Base-by-base conservation (phyloP, 805 yeast genomes). In the Lachancea sp. region DNA sequence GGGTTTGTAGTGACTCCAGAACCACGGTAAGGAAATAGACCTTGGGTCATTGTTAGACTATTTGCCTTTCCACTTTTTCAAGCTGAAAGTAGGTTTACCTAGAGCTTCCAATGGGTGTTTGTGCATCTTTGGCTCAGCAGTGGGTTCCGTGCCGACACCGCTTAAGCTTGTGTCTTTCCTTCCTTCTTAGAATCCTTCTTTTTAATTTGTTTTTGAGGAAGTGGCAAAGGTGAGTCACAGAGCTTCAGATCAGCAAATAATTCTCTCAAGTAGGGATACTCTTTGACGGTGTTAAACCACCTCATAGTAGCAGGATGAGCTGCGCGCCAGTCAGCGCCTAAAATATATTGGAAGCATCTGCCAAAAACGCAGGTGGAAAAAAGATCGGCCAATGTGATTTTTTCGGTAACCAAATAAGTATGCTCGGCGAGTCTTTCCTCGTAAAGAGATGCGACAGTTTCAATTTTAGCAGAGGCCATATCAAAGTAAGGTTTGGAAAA, bases 41-140 rank as follows among this genome's bases (percentile, higher is more conserved):
- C 97, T 85, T 64, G 97, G 90, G 60, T 92, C 97, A 72, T 87
- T 90, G 77, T 90, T 92, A 50, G 97, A 88, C 82, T 92, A 90
- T 52, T 71, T 70, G 74, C 96, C 83, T 80, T 92, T 92, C 94
- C 96, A 89, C 69, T 86, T 92, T 63, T 90, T 97, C 49, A 90
- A 58, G 55, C 80, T 70, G 54, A 73, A 70, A 47, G 81, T 58
- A 46, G 86, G 65, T 63, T 77, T 82, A 57, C 92, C 94, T 50
- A 90, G 78, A 45, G 73, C 70, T 65, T 78, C 94, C 65, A 89
- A 78, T 61, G 97, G 97, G 72, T 90, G 97, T 69, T 83, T 83
- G 53, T 88, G 76, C 72, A 84, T 85, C 74, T 83, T 83, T 55
- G 70, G 75, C 59, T 69, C 74, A 46, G 68, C 61, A 15, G 50